Base-by-base conservation (phyloP, 345 rosid species). In the Citrus trifoliata region DNA sequence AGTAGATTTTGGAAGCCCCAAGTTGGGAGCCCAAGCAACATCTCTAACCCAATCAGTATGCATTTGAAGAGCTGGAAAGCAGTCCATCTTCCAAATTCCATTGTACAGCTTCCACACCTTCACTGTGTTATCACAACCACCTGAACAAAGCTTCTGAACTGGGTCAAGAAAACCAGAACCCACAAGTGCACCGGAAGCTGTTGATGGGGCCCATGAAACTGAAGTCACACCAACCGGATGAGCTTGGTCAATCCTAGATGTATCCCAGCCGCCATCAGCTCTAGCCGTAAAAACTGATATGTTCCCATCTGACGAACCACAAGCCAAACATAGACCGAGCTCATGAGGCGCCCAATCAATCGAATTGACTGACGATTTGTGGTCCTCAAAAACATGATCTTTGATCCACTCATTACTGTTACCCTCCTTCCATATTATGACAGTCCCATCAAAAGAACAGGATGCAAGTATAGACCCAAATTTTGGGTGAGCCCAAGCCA, bases 31-130 rank as follows among this genome's bases (percentile, higher is more conserved):
- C 81, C 81, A 79, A 73, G 81, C 77, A 6, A 79, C 81, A 40
- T 73, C 81, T 63, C 81, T 79, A 18, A 79, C 81, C 81, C 81
- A 79, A 73, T 79, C 81, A 7, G 42, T 25, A 46, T 79, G 81
- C 81, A 79, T 79, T 38, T 79, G 81, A 24, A 79, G 81, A 56
- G 81, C 81, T 18, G 81, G 81, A 65, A 79, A 79, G 58, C 81
- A 79, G 42, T 79, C 81, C 77, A 79, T 64, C 77, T 79, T 79
- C 81, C 81, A 79, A 67, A 65, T 35, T 22, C 77, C 81, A 55
- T 79, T 73, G 59, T 66, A 53, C 63, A 79, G 67, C 77, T 72
- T 79, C 81, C 81, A 79, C 32, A 79, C 81, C 56, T 79, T 79
- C 67, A 73, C 81, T 9, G 81, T 79, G 12, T 56, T 79, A 65